Evolutionary conservation across 2,329 filamentous ascomycete genomes (phyloP).

Genomic region (Epichloe festucae): DNA sequence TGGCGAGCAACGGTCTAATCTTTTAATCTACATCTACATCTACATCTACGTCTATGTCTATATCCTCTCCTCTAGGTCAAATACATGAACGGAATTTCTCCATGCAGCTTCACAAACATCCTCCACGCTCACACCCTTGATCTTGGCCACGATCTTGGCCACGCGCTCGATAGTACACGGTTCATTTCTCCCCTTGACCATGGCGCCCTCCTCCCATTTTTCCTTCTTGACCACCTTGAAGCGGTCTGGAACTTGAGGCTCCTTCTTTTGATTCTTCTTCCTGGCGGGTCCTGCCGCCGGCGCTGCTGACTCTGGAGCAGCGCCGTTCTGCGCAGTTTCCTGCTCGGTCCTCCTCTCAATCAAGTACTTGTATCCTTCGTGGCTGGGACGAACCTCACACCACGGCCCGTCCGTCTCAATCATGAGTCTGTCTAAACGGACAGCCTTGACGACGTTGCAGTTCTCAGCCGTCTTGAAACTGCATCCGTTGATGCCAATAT

Average conservation of each 20-base stretch:
- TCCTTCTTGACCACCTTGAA: slow-evolving; percentile 91
- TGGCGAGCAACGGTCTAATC: neutral
- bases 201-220: slow-evolving; percentile 73
- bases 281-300: slow-evolving; percentile 14
- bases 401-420: slow-evolving; percentile 96
- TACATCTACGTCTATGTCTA: neutral
- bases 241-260: slow-evolving; percentile 54
- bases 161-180: slow-evolving; percentile 77
- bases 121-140: slow-evolving; percentile 68
- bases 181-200: slow-evolving; percentile 94
- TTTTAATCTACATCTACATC: neutral
- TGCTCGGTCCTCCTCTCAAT: slow-evolving; percentile 26
- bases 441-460: slow-evolving; percentile 65
- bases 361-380: slow-evolving; percentile 67
- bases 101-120: slow-evolving; percentile 79
- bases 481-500: slow-evolving; percentile 94
- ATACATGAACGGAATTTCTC: slow-evolving; percentile 70
- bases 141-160: slow-evolving; percentile 74
- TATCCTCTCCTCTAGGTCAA: slow-evolving; percentile 42
- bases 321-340: slow-evolving; percentile 14
- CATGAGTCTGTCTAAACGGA: slow-evolving; percentile 71
- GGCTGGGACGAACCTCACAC: slow-evolving; percentile 85
- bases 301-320: slow-evolving; percentile 6
- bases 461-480: slow-evolving; percentile 93
- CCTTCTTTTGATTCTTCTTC: slow-evolving; percentile 41